Evolutionary conservation across 2,329 filamentous ascomycete genomes (phyloP).

Genomic region (Amauroascus verrucosus): DNA sequence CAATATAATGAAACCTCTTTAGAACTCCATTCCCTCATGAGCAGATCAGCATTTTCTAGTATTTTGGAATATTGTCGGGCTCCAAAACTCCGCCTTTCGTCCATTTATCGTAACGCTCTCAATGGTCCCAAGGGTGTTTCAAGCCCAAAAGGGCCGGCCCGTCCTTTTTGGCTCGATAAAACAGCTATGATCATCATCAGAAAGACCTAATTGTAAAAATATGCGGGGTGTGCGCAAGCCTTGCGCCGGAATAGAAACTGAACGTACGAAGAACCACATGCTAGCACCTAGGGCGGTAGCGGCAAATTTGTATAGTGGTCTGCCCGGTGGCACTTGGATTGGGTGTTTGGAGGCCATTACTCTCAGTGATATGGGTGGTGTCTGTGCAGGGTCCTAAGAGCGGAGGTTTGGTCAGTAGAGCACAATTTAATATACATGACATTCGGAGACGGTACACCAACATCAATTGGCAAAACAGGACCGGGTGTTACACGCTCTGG

Average conservation of each 20-base stretch:
- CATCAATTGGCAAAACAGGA: constrained; percentile 2
- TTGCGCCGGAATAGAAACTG: background rate
- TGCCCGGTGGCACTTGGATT: constrained; percentile 47
- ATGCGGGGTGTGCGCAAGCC: background rate
- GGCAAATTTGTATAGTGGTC: constrained; percentile 69
- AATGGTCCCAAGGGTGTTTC: constrained; percentile 97
- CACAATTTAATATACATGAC: background rate
- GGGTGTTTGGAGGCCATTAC: constrained; percentile 28
- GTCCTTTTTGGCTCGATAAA: constrained; percentile 95
- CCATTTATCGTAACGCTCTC: constrained; percentile 26
- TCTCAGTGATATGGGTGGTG: background rate
- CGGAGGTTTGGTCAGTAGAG: background rate
- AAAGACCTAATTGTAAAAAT: background rate
- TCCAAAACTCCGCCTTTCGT: background rate
- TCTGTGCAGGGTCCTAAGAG: background rate
- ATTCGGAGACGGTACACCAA: background rate
- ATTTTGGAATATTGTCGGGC: background rate
- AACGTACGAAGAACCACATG: constrained; percentile 98
- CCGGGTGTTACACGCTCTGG: background rate
- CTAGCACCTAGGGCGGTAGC: constrained; percentile 81
- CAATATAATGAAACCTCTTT: background rate
- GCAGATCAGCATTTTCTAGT: background rate
- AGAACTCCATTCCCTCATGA: background rate
- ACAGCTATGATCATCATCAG: constrained; percentile 53
- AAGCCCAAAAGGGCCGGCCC: constrained; percentile 80